Percentiles rank a stretch among this genome's conserved stretches.
Conservation (phyloP, 202 grass and related monocot genomes). For the Brachypodium distachyon region DNA sequence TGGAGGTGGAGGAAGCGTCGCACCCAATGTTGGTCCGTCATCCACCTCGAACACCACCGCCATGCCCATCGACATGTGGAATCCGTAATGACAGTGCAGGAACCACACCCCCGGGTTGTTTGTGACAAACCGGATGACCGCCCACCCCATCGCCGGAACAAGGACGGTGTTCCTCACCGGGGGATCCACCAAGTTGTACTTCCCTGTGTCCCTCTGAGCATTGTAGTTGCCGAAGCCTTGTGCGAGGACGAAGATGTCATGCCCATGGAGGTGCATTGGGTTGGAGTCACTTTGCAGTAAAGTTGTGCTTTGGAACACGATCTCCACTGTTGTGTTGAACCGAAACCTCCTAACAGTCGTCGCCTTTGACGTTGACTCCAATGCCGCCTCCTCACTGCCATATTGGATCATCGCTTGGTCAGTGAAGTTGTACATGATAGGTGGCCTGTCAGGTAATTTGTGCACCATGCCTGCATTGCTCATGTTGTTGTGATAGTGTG, state of each 20-base stretch:
- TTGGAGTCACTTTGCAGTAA: background rate
- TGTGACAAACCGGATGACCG: constrained; percentile 18
- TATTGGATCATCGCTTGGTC: too few relatives aligned
- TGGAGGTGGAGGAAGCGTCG: background rate
- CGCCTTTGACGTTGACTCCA: background rate
- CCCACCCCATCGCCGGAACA: constrained; percentile 18
- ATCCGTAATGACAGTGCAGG: background rate
- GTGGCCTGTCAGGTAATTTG: background rate
- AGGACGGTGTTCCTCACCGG: background rate
- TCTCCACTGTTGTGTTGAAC: background rate
- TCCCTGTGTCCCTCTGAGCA: background rate
- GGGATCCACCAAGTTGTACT: constrained; percentile 21
- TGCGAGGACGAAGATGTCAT: background rate
- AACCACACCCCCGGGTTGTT: background rate
- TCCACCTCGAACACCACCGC: background rate
- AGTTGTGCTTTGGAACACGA: background rate
- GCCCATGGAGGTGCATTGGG: background rate
- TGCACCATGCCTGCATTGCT: background rate
- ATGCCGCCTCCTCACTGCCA: too few relatives aligned
- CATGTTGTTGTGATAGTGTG: background rate
- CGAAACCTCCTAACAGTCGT: background rate
- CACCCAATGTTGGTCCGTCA: background rate
- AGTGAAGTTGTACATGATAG: background rate
- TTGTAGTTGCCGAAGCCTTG: constrained; percentile 5
- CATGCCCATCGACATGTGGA: background rate